A percentile compares a stretch with the other conserved stretches of the same genome.
Evolutionary conservation across 2,329 filamentous ascomycete species (phyloP).

Genomic region (Claviceps africana): DNA sequence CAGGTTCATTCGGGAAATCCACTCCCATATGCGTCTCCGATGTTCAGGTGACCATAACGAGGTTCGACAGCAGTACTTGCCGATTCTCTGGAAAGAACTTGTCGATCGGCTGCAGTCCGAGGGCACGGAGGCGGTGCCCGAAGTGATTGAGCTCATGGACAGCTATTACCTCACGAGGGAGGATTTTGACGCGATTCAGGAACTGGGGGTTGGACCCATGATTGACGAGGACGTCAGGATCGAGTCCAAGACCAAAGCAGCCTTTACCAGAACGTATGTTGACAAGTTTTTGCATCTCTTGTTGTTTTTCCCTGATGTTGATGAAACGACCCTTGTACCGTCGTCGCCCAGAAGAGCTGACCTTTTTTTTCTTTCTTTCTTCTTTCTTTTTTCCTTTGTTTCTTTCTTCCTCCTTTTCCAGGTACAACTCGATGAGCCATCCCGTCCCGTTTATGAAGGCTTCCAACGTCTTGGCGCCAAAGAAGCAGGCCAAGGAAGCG

Average conservation of each 20-base stretch:
- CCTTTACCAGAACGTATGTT: conserved; percentile 77
- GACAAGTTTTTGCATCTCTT: background rate
- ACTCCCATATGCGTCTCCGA: conserved; percentile 88
- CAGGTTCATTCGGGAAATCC: conserved; percentile 80
- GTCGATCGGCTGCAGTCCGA: conserved; percentile 60
- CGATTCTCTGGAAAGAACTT: conserved; percentile 70
- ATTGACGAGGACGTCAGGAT: conserved; percentile 61
- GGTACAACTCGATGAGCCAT: conserved; percentile 76
- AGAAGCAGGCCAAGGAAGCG: conserved; percentile 57
- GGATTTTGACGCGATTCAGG: conserved; percentile 84
- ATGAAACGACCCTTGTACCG: background rate
- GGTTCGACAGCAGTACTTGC: conserved; percentile 86
- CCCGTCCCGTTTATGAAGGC: conserved; percentile 96
- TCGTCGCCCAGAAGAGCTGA: background rate
- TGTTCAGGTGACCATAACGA: conserved; percentile 87
- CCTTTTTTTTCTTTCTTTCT: background rate
- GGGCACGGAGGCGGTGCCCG: conserved; percentile 67
- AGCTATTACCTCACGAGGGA: conserved; percentile 90
- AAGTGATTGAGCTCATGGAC: conserved; percentile 91
- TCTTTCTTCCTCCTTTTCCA: conserved; percentile 19
- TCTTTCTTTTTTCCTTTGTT: too few species aligned
- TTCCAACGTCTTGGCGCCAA: conserved; percentile 57
- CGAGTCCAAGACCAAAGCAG: conserved; percentile 71
- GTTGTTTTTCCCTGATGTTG: background rate
- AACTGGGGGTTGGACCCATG: conserved; percentile 80